Conservation (phyloP, 2,329 filamentous ascomycete species). For the Colletotrichum paranaense region DNA sequence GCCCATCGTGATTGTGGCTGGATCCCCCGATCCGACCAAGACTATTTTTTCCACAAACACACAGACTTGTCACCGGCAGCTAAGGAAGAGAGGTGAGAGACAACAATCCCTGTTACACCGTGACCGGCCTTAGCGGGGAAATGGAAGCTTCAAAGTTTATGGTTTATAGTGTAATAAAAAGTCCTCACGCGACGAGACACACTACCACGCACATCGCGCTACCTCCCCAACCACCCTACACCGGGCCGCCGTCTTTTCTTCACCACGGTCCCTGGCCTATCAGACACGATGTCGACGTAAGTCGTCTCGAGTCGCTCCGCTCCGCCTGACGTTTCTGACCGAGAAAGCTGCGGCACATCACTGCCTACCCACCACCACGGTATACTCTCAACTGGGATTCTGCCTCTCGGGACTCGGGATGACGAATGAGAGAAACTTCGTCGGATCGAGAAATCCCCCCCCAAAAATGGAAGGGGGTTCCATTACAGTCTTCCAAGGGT, state of each 20-base stretch:
- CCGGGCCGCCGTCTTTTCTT: background rate
- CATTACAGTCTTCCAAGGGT: background rate
- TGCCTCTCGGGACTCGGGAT: background rate
- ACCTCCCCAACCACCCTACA: background rate
- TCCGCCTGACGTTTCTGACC: slow-evolving; percentile 18
- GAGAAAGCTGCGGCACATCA: background rate
- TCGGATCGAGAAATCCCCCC: background rate
- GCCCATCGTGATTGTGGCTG: background rate
- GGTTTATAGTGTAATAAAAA: too few relatives aligned
- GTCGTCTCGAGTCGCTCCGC: slow-evolving; percentile 14
- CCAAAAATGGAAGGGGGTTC: background rate
- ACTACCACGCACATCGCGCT: background rate
- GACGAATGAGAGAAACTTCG: background rate
- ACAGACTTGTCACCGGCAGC: background rate
- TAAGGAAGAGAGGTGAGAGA: background rate
- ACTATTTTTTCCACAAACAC: background rate
- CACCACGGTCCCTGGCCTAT: background rate
- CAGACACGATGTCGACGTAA: slow-evolving; percentile 11
- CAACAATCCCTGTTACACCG: background rate
- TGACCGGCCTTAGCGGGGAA: background rate
- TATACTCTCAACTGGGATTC: background rate
- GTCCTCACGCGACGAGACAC: background rate
- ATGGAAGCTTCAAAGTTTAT: background rate
- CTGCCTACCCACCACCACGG: background rate
- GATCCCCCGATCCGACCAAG: background rate